A percentile compares a stretch with the other conserved stretches of the same genome.
Conservation (phyloP, 257 asterid genomes). For the Sherardia arvensis region DNA sequence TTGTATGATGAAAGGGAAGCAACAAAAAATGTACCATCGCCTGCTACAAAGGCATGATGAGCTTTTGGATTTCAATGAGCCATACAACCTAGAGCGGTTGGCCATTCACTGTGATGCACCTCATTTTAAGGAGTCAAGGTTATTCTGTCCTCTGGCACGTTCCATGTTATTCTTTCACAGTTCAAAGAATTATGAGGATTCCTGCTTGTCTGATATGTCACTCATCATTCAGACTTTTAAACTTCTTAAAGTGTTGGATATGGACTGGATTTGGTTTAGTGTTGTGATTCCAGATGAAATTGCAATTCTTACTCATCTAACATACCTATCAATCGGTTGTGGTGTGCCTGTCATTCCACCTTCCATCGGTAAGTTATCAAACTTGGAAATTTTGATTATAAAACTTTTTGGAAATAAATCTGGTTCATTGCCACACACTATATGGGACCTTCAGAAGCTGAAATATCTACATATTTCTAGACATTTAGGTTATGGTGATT, state of each 20-base stretch:
- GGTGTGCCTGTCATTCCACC: background rate
- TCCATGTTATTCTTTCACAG: background rate
- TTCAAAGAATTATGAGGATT: too few species aligned
- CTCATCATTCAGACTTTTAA: background rate
- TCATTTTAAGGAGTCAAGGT: background rate
- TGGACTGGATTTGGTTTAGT: background rate
- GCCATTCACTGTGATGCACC: background rate
- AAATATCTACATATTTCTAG: background rate
- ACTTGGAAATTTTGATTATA: background rate
- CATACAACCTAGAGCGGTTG: background rate
- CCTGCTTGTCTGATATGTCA: background rate
- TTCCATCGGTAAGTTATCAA: background rate
- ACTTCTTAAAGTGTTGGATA: slow-evolving; percentile 5
- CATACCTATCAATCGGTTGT: background rate
- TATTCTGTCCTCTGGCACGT: background rate
- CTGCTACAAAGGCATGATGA: background rate
- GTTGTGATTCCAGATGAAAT: background rate
- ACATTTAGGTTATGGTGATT: too few species aligned
- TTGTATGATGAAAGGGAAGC: background rate
- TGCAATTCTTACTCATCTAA: background rate
- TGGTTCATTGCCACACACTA: background rate
- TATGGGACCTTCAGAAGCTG: background rate
- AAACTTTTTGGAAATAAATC: background rate
- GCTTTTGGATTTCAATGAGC: background rate
- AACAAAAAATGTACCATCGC: background rate